phyloP scores from a whole-genome alignment of 495 filamentous ascomycete species.

The Arthonia radiata region DNA sequence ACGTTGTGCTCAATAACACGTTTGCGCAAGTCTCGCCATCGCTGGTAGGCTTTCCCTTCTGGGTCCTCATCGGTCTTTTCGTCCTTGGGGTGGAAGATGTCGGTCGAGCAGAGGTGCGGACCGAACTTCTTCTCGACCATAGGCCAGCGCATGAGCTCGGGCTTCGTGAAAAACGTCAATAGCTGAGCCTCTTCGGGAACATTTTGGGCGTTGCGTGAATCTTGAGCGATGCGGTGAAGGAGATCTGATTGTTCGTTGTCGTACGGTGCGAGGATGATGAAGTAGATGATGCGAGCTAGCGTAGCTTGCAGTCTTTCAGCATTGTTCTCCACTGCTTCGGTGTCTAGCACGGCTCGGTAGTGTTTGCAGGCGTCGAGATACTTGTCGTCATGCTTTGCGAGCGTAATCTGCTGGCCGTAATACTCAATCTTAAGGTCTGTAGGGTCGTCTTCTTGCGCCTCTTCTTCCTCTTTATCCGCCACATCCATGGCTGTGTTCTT shows the following conservation, averaged over 20 bases:
- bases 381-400: conserved; percentile 90
- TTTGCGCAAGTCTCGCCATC: conserved; percentile 88
- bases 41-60: conserved; percentile 48
- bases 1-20: conserved; percentile 99
- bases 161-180: conserved; percentile 79
- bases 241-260: conserved; percentile 98
- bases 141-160: conserved; percentile 96
- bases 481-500: too few relatives aligned
- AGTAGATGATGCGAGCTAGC: conserved; percentile 85
- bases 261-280: conserved; percentile 84
- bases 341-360: conserved; percentile 87
- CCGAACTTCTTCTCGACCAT: conserved; percentile 69
- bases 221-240: conserved; percentile 66
- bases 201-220: conserved; percentile 25
- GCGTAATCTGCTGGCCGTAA: conserved; percentile 84
- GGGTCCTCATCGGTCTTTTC: conserved; percentile 36
- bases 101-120: conserved; percentile 66
- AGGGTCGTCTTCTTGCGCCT: conserved; percentile 66
- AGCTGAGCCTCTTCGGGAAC: conserved; percentile 54
- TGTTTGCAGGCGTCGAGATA: conserved; percentile 95
- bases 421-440: conserved; percentile 89
- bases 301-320: conserved; percentile 56
- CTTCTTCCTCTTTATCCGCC: conserved; percentile 23
- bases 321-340: conserved; percentile 77
- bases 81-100: conserved; percentile 67